A percentile compares a stretch with the other conserved stretches of the same genome.
Conservation (phyloP, 371 early-diverging fungal genomes). For the Antonospora locustae region DNA sequence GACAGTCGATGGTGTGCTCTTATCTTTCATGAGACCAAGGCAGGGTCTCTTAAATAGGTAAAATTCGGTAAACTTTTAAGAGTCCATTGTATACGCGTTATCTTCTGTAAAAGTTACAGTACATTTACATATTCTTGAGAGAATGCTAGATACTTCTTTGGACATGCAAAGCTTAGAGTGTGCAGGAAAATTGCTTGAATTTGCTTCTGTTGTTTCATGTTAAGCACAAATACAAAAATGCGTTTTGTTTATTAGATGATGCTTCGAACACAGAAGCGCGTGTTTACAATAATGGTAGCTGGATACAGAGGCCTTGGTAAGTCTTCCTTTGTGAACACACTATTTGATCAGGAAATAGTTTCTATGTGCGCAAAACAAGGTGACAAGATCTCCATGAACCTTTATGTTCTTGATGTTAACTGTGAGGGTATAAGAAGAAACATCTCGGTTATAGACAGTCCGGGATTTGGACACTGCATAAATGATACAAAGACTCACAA, state of each 20-base stretch:
- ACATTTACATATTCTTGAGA: too few species aligned
- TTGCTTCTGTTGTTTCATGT: neutral
- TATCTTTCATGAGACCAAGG: too few species aligned
- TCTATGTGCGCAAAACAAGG: neutral
- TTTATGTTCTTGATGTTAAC: constrained; percentile 41
- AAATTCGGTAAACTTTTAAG: too few species aligned
- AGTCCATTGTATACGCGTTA: too few species aligned
- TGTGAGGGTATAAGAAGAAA: constrained; percentile 41
- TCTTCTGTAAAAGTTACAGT: too few species aligned
- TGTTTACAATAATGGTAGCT: constrained; percentile 43
- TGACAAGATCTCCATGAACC: constrained; percentile 23
- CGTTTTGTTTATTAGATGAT: constrained; percentile 22
- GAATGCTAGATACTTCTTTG: too few species aligned
- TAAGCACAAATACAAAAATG: neutral
- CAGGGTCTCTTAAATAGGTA: too few species aligned
- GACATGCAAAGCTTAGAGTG: too few species aligned
- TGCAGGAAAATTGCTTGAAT: too few species aligned
- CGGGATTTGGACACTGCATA: constrained; percentile 41
- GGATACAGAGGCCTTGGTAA: constrained; percentile 45
- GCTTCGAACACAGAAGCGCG: constrained; percentile 23
- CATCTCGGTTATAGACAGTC: constrained; percentile 43
- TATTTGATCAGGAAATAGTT: constrained; percentile 39
- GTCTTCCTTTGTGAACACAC: constrained; percentile 45
- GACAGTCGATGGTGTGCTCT: too few species aligned
- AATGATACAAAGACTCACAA: constrained; percentile 32